Conservation (phyloP, 2,329 filamentous ascomycete species). For the Colletotrichum ledebouriae region DNA sequence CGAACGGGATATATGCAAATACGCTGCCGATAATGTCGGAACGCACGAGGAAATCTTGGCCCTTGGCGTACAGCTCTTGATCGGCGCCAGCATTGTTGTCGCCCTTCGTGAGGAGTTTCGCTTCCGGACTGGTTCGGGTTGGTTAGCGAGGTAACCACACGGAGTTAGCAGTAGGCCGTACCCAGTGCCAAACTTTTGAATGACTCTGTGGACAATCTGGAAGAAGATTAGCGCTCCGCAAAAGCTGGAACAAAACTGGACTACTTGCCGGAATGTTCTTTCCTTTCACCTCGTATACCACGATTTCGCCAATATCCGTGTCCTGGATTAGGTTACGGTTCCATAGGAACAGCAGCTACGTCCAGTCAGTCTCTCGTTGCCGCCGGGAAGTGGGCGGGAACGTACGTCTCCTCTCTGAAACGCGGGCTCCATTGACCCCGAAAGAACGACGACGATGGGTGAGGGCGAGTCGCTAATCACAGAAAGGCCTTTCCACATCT, state of each 20-base stretch:
- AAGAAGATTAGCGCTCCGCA: neutral
- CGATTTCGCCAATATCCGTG: constrained; percentile 69
- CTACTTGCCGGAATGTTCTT: constrained; percentile 83
- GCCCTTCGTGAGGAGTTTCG: constrained; percentile 93
- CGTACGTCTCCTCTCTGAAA: constrained; percentile 78
- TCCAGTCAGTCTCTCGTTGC: constrained; percentile 3
- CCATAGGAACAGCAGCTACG: constrained; percentile 74
- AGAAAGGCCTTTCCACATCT: constrained; percentile 91
- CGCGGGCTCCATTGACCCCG: constrained; percentile 86
- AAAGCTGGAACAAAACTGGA: neutral
- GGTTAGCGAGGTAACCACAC: neutral
- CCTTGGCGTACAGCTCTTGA: constrained; percentile 74
- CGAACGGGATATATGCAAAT: constrained; percentile 90
- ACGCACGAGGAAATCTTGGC: constrained; percentile 88
- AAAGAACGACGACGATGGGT: constrained; percentile 87
- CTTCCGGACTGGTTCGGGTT: constrained; percentile 59
- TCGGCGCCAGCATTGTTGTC: constrained; percentile 85
- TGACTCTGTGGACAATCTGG: constrained; percentile 88
- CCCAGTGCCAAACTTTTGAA: constrained; percentile 78
- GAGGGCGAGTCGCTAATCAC: constrained; percentile 81
- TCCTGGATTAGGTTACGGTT: constrained; percentile 74
- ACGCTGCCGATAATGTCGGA: constrained; percentile 95
- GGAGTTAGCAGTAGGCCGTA: constrained; percentile 50
- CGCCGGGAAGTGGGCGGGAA: neutral
- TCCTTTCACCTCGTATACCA: constrained; percentile 83